These are phyloP conservation scores for Pseudopithomyces maydicus DNA, from an alignment of 2,329 filamentous ascomycete species.

Conservation along the genomic window DNA sequence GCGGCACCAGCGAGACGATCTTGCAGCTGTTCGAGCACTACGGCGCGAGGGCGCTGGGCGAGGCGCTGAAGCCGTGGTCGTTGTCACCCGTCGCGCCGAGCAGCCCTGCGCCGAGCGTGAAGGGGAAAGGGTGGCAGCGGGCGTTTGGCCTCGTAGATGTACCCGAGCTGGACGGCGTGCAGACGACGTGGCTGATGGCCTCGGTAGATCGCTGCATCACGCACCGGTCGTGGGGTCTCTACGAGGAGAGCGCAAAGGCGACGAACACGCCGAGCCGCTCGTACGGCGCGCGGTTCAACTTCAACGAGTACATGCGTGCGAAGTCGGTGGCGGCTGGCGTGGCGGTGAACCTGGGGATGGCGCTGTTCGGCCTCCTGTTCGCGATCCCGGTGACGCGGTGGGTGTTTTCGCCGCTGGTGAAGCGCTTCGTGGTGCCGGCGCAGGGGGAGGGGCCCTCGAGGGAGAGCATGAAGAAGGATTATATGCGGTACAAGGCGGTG, in stretches of 20 bases:
- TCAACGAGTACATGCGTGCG: constrained; percentile 61
- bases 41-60: constrained; percentile 53
- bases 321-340: constrained; percentile 55
- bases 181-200: constrained; percentile 60
- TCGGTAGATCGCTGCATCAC: constrained; percentile 62
- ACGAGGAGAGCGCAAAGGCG: constrained; percentile 37
- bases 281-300: constrained; percentile 64
- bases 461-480: constrained; percentile 63
- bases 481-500: constrained; percentile 67
- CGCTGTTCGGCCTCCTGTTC: constrained; percentile 50
- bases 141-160: constrained; percentile 59
- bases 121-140: constrained; percentile 45
- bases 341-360: constrained; percentile 55
- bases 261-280: constrained; percentile 47
- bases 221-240: constrained; percentile 64
- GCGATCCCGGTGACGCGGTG: constrained; percentile 60
- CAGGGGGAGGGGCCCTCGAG: constrained; percentile 41
- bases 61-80: constrained; percentile 57
- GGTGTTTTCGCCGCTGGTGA: constrained; percentile 36
- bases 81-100: constrained; percentile 53
- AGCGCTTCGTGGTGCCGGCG: constrained; percentile 33
- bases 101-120: constrained; percentile 39
- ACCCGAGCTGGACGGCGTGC: constrained; percentile 63
- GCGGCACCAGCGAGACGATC: constrained; percentile 68
- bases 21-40: constrained; percentile 61